Conservation (phyloP, 352 stramenopile genomes). For the Pythium phragmitis region DNA sequence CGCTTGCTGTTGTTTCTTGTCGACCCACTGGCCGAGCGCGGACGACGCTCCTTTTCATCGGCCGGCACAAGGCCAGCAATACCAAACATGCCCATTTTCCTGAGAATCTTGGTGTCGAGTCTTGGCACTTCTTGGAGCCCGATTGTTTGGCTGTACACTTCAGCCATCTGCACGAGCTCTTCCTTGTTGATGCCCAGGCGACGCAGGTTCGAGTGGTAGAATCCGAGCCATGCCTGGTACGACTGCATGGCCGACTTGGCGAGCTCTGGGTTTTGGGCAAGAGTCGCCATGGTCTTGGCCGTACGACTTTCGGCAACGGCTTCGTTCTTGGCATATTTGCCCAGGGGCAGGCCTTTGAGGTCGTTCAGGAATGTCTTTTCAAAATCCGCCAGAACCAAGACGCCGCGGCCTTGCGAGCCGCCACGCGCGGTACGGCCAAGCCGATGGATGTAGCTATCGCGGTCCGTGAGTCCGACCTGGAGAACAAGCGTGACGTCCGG, state of each 20-base stretch:
- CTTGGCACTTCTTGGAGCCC: slow-evolving; percentile 45
- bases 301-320: slow-evolving; percentile 16
- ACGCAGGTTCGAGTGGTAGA: slow-evolving; percentile 88
- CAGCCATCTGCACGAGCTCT: slow-evolving; percentile 55
- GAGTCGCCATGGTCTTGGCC: slow-evolving; percentile 30
- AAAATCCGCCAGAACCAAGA: slow-evolving; percentile 86
- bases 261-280: slow-evolving; percentile 49
- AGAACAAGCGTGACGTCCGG: slow-evolving; percentile 91
- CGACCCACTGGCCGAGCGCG: not conserved
- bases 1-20: not conserved
- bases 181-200: slow-evolving; percentile 35
- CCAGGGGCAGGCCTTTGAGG: slow-evolving; percentile 55
- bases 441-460: slow-evolving; percentile 95
- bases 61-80: slow-evolving; percentile 42
- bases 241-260: slow-evolving; percentile 78
- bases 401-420: slow-evolving; percentile 79
- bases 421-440: slow-evolving; percentile 92
- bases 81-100: slow-evolving; percentile 65
- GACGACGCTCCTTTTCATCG: slow-evolving; percentile 7
- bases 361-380: slow-evolving; percentile 74
- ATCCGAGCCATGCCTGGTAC: slow-evolving; percentile 95
- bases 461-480: slow-evolving; percentile 80
- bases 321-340: slow-evolving; percentile 23
- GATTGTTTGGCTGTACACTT: slow-evolving; percentile 40
- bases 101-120: slow-evolving; percentile 64